Base-by-base conservation (phyloP, 129 eudicot genomes). In the Helianthus tuberosus region DNA sequence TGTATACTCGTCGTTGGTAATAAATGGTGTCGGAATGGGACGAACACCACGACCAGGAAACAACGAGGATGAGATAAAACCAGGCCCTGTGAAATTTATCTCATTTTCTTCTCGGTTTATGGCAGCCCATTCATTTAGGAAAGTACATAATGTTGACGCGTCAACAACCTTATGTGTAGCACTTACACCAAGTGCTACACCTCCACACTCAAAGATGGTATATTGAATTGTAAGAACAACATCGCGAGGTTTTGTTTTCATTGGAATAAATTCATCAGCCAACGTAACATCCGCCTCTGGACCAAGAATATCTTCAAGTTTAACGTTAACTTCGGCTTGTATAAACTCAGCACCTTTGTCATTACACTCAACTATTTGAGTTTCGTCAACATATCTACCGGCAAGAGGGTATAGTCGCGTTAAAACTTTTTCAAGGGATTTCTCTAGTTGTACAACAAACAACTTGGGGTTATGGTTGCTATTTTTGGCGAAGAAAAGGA, bases 321-420 rank as follows among this genome's bases (percentile, higher is more conserved):
- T 59, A 17, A 17, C 10, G 2, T 59, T 59, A 11, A 64, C 23
- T 14, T 50, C 25, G 25, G 76, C 84, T 59, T 53, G 23, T 3
- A 67, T 11, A 29, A 66, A 74, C 27, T 74, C 76, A 13, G 62
- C 77, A 2, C 84, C 84, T 43, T 63, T 54, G 41, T 80, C 84
- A 6, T 53, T 80, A 43, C 80, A 80, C 46, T 80, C 76, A 32
- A 80, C 29, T 1, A 20, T 13, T 1, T 43, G 69, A 64, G 3
- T 38, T n/a, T 35, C 29, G 15, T 35, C 53, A 0, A 49, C 58
- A 4, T 60, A 74, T 20, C 79, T 50, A 9, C 84, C 84, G 8
- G 76, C 84, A 11, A 74, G 60, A 17, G 84, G 84, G 68, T 80
- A 80, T 14, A 70, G 62, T 51, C 17, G 41, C 3, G 72, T 53